Evolutionary conservation across 2,329 filamentous ascomycete genomes (phyloP).

Genomic region (Laburnicola sp.): DNA sequence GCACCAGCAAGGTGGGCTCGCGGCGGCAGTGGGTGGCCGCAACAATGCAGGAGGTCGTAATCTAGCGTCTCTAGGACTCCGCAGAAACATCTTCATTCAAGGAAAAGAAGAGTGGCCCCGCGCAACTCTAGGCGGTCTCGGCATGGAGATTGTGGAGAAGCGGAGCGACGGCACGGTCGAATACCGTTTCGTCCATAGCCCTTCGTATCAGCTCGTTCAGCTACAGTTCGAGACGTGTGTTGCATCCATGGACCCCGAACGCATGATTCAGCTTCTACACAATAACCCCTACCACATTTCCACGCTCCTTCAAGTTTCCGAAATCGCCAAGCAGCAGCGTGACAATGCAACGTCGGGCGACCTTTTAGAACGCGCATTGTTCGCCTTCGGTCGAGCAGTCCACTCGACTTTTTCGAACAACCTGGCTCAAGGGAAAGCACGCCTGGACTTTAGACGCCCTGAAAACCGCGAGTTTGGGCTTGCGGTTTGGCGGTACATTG

Average conservation of each 20-base stretch:
- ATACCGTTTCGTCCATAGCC: constrained; percentile 78
- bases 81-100: constrained; percentile 81
- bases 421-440: constrained; percentile 75
- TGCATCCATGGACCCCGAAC: constrained; percentile 80
- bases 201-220: constrained; percentile 74
- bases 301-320: constrained; percentile 88
- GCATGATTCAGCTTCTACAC: constrained; percentile 74
- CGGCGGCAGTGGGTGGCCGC: constrained; percentile 58
- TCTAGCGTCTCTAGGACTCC: constrained; percentile 70
- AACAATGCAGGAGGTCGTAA: constrained; percentile 61
- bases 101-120: constrained; percentile 87
- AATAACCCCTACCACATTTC: constrained; percentile 87
- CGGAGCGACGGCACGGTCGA: constrained; percentile 63
- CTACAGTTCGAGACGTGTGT: constrained; percentile 75
- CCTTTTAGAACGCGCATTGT: constrained; percentile 85
- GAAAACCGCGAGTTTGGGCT: constrained; percentile 95
- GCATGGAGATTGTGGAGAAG: constrained; percentile 72
- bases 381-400: constrained; percentile 87
- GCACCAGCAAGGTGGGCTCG: constrained; percentile 62
- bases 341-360: constrained; percentile 86
- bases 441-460: constrained; percentile 76
- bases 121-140: constrained; percentile 76
- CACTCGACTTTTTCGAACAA: constrained; percentile 79
- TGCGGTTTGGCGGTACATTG: constrained; percentile 84
- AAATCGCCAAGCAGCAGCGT: constrained; percentile 87